Evolutionary conservation across 352 stramenopile genomes (phyloP), one percentile per base, ranked within the genome.

Genomic region (Halophytophthora polymorphica): DNA sequence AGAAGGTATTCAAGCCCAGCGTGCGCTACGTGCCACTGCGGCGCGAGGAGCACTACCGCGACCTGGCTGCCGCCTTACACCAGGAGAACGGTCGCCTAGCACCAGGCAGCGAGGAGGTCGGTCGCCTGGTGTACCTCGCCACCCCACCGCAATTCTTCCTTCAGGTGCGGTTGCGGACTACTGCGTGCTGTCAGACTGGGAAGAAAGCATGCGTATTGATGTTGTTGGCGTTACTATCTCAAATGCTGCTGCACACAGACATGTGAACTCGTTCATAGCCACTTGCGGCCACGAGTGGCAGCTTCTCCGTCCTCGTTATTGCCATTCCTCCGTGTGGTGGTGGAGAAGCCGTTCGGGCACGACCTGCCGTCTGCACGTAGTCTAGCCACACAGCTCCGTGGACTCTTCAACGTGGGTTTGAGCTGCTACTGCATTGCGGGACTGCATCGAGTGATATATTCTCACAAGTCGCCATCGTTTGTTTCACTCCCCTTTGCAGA

Each of bases 311-410:
- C 22, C 22, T 14, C 25, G n/a, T n/a, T n/a, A n/a, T n/a, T n/a
- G 31, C 38, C 73, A 0, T 93, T 82, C 45, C 59, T 94, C 15
- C 71, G 82, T 1, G 73, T 94, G 8, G 64, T 94, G 10, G 66
- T 94, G 13, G 83, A 94, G 37, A 94, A 94, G 39, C 83, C 83
- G 6, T 94, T 94, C 39, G 83, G 83, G 10, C 58, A 57, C 15
- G 81, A 92, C 57, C 35, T 80, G 6, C 34, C 45, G 13, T 87
- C 79, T 2, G 83, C 83, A 0, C 51, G 60, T 39, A 21, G 45
- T 12, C 61, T 94, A 18, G 72, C 82, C 17, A 36, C 12, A 0
- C 59, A 54, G 15, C 56, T 94, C 7, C 60, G 62, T 38, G 6
- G 41, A 12, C 51, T 77, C 13, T 73, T 88, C 10, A 45, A 31